Evolutionary conservation across 345 rosid genomes (phyloP).

Genomic region (Salix caprea): DNA sequence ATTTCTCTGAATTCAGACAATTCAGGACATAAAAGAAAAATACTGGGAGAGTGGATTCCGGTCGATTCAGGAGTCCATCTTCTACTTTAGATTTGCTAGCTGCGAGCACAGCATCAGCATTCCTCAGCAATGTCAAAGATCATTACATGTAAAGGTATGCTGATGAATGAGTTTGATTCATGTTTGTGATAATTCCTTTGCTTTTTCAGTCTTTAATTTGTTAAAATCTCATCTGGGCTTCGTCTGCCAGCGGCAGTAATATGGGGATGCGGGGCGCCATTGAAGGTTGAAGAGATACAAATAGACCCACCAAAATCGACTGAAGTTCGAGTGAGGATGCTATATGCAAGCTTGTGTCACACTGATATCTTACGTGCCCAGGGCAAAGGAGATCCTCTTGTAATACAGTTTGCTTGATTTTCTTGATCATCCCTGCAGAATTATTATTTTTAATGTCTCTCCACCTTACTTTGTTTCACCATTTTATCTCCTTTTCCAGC

Average conservation of each 20-base stretch:
- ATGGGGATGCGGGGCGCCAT: constrained; percentile 46
- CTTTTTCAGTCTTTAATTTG: too few species aligned
- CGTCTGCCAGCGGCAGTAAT: constrained; percentile 40
- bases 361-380: constrained; percentile 31
- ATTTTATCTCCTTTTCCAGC: constrained; percentile 11
- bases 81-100: too few species aligned
- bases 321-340: constrained; percentile 58
- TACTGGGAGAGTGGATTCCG: too few species aligned
- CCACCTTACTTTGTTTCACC: neutral
- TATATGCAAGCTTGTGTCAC: constrained; percentile 65
- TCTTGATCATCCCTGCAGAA: neutral
- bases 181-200: neutral
- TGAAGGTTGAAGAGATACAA: constrained; percentile 54
- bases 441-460: neutral
- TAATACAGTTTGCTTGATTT: neutral
- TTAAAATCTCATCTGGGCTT: too few species aligned
- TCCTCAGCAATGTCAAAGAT: neutral
- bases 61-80: too few species aligned
- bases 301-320: constrained; percentile 57
- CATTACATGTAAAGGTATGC: constrained; percentile 18
- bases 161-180: neutral
- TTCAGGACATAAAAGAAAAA: too few species aligned
- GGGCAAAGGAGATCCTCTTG: constrained; percentile 40
- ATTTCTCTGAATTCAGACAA: too few species aligned
- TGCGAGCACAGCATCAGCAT: too few species aligned